Base-by-base conservation (phyloP, 768 basidiomycete species). In the Heimioporus sp. region DNA sequence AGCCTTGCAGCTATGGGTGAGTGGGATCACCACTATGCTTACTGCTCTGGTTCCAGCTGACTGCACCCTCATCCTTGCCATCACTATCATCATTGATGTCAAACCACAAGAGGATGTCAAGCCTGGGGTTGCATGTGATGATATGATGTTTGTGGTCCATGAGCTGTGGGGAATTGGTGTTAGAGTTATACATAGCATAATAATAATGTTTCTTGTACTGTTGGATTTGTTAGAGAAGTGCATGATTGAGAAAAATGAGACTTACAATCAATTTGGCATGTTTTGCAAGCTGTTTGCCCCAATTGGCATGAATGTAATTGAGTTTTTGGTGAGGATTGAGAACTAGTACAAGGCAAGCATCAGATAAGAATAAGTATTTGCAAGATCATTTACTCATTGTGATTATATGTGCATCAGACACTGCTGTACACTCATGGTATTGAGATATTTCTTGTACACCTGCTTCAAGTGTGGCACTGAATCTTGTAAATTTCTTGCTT, bases 341-440 rank as follows among this genome's bases (percentile, higher is more conserved):
- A 43, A 55, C 46, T 47, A 31, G 24, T 28, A 32, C 13, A 21
- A 42, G 12, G 32, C 3, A 44, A 3, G 30, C 0, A 1, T 49
- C 21, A 45, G 43, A 50, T 50, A 45, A 24, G 24, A 24, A 24
- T 24, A 24, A n/a, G 8, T 30, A 37, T 38, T 37, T 20, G 40
- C 36, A n/a, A n/a, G 31, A 35, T 35, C 10, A 53, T 45, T 54
- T 38, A 56, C 55, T 46, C 45, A 56, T 56, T 40, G 51, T n/a
- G 0, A 55, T 53, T 9, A 56, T 45, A 42, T 54, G 21, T 0
- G 21, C 17, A 2, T 56, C 40, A 0, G 53, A 49, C 1, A 4
- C 15, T 1, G 10, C 35, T 2, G 21, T 49, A 8, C 10, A 1
- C 35, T 42, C n/a, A 43, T 55, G 55, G 32, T 55, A 57, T 0